These are phyloP conservation scores for Ganoderma boninense DNA, from an alignment of 1,284 basidiomycete species.

Conservation along the genomic window DNA sequence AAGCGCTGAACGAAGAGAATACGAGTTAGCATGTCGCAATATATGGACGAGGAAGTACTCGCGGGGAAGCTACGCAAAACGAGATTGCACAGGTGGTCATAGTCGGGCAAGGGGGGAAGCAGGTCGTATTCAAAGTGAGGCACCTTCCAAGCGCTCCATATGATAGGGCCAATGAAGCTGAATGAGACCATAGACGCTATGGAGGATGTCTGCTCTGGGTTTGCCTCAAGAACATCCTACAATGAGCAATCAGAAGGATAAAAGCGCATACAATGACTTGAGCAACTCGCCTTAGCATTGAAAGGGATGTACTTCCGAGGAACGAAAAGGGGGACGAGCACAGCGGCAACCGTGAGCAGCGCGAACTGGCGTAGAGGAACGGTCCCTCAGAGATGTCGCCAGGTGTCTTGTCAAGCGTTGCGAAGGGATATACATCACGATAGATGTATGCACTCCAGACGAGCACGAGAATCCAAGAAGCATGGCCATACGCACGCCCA, in stretches of 20 bases:
- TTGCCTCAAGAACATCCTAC: slow-evolving; percentile 38
- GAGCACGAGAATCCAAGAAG: slow-evolving; percentile 21
- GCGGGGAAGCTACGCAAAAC: slow-evolving; percentile 46
- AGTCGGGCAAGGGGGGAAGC: slow-evolving; percentile 56
- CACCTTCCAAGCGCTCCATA: slow-evolving; percentile 41
- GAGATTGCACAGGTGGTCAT: slow-evolving; percentile 52
- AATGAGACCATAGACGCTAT: slow-evolving; percentile 41
- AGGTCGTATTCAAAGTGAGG: slow-evolving; percentile 43
- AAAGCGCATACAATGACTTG: not conserved
- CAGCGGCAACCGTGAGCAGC: slow-evolving; percentile 49
- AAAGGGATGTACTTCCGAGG: slow-evolving; percentile 55
- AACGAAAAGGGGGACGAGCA: slow-evolving; percentile 53
- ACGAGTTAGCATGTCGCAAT: no score
- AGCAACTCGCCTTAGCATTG: slow-evolving; percentile 44
- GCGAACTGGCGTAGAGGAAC: slow-evolving; percentile 45
- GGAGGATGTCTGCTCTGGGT: slow-evolving; percentile 49
- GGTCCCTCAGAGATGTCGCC: slow-evolving; percentile 47
- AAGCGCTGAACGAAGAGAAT: slow-evolving; percentile 34
- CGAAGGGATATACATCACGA: slow-evolving; percentile 58
- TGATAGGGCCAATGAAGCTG: slow-evolving; percentile 42
- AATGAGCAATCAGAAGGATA: not conserved
- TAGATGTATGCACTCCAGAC: slow-evolving; percentile 52
- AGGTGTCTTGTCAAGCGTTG: slow-evolving; percentile 50
- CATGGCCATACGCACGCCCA: slow-evolving; percentile 19
- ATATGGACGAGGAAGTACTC: slow-evolving; percentile 3